These are phyloP conservation scores for Lactarius quietus DNA, from an alignment of 768 basidiomycete species.

Conservation along the genomic window DNA sequence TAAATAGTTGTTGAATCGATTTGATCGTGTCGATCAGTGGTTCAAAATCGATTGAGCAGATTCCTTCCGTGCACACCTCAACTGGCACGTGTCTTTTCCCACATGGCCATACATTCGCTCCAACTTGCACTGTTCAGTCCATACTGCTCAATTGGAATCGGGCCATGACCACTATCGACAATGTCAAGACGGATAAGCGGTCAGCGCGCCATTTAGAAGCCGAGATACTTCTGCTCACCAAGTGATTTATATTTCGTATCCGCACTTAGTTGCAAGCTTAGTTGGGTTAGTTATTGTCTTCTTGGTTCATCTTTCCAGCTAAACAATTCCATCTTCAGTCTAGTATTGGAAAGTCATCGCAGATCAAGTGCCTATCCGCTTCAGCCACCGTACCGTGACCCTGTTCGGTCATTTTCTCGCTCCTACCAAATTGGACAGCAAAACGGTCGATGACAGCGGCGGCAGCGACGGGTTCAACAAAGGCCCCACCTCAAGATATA, in stretches of 20 bases:
- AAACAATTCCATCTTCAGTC: too few species aligned
- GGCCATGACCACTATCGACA: background rate
- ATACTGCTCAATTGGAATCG: background rate
- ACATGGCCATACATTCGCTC: too few species aligned
- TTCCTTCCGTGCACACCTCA: too few species aligned
- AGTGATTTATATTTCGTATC: background rate
- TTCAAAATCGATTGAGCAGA: too few species aligned
- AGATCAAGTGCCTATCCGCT: too few species aligned
- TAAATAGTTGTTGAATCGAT: too few species aligned
- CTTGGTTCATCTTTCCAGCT: background rate
- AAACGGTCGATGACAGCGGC: background rate
- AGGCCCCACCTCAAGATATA: slow-evolving; percentile 16
- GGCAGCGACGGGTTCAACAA: slow-evolving; percentile 7
- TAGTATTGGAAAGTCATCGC: too few species aligned
- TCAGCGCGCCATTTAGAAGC: background rate
- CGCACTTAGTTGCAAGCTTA: background rate
- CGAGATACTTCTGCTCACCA: background rate
- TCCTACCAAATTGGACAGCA: background rate
- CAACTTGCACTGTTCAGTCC: background rate
- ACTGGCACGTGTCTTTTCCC: too few species aligned
- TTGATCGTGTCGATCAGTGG: too few species aligned
- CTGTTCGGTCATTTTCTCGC: too few species aligned
- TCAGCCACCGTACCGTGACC: too few species aligned
- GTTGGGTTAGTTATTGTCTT: background rate
- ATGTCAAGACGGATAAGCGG: background rate